Evolutionary conservation across 352 stramenopile species (phyloP).

Genomic region (Phytopythium delawarense): DNA sequence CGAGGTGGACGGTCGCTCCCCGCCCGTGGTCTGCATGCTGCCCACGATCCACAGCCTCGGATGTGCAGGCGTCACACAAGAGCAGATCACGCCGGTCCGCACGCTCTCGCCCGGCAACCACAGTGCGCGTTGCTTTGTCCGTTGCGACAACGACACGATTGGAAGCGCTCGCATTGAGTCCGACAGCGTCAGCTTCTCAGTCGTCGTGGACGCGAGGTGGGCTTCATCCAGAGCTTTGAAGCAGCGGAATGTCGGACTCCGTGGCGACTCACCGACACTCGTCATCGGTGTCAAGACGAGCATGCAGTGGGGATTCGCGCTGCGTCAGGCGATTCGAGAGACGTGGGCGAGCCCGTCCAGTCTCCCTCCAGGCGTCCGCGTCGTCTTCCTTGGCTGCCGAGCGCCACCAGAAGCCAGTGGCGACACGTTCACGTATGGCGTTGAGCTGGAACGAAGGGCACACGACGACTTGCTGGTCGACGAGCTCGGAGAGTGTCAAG

Average conservation of each 20-base stretch:
- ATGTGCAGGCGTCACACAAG: background rate
- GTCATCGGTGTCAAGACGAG: constrained; percentile 42
- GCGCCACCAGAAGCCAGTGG: background rate
- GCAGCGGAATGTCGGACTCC: background rate
- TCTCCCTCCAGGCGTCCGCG: background rate
- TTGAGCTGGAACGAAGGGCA: background rate
- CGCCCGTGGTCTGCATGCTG: background rate
- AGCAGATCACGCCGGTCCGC: background rate
- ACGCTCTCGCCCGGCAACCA: background rate
- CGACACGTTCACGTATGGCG: background rate
- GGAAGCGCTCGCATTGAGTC: background rate
- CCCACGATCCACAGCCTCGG: background rate
- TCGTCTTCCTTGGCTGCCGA: constrained; percentile 3
- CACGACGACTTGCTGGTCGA: constrained; percentile 33
- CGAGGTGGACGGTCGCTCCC: background rate
- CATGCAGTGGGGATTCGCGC: constrained; percentile 11
- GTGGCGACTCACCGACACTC: background rate
- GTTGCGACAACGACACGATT: background rate
- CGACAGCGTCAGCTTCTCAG: background rate
- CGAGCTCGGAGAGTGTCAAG: constrained; percentile 34
- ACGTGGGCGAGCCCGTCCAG: constrained; percentile 20
- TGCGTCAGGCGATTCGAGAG: constrained; percentile 19
- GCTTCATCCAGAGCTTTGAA: background rate
- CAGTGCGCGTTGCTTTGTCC: background rate
- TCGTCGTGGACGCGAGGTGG: background rate